Base-by-base conservation (phyloP, 345 rosid genomes). In the Syzygium grande region DNA sequence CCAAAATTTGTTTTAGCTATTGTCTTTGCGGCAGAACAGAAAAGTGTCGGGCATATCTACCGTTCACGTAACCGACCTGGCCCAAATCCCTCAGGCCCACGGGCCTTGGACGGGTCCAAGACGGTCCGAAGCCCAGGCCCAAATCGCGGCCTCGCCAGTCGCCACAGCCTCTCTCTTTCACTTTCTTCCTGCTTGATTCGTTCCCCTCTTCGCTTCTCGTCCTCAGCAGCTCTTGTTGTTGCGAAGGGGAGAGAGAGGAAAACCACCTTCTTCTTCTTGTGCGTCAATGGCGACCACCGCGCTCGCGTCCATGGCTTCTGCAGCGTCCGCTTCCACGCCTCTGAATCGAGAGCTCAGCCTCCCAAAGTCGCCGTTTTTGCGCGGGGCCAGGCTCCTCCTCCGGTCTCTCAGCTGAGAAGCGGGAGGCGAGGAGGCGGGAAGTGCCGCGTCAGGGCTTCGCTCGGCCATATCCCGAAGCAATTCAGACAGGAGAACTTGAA, bases 381-480 rank as follows among this genome's bases (percentile, higher is more conserved):
- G 16, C 65, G 55, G 84, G 52, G 27, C 65, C 83, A 61, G 52
- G 86, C 86, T 84, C 84, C 77, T 41, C 34, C 53, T 3, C 21
- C 54, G 16, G 84, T 65, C 52, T 54, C 27, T 15, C 87, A 65
- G 86, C 52, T 34, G 52, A 63, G 51, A 61, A 21, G 14, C 49
- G 13, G 49, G 51, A 30, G 88, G 79, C 29, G 84, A 78, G 29
- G 73, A 25, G 53, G 41, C 51, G 59, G 86, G 54, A 59, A 12
- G 84, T 29, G 23, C 38, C 16, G 68, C 52, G 56, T 83, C 25
- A 84, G 52, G 87, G 86, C 87, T 1, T 80, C 89, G 22, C 89
- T 93, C 88, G 93, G 94, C 89, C 94, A 92, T 84, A 95, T 97
- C 56, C 99, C 99, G 55, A 94, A 93, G 89, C 97, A 93, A 86